Base-by-base conservation (phyloP, 371 early-diverging fungal species). In the Sporodiniella umbellata region DNA sequence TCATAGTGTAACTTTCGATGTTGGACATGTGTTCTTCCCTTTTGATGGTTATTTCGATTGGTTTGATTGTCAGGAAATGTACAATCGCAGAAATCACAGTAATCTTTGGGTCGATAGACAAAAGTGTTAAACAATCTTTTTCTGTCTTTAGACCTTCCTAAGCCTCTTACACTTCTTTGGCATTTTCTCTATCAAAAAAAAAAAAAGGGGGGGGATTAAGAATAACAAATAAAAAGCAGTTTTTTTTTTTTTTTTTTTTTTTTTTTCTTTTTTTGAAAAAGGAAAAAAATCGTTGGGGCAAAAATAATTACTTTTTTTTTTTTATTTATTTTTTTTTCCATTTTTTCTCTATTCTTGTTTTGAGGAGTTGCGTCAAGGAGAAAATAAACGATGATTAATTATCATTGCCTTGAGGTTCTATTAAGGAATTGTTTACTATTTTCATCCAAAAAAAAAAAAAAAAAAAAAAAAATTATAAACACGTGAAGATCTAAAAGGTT, bases 41-140 rank as follows among this genome's bases (percentile, higher is more conserved):
- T 48, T 33, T 51, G 62, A 43, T 75, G 76, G 14, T 70, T 69
- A 31, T 63, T 64, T 26, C 76, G 55, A 54, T 75, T 75, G 3
- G 63, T 61, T 38, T 31, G 33, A 56, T 70, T 75, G 42, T 75
- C 72, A 35, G 76, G 76, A 58, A 75, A 75, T 2, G 72, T 63
- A 26, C 76, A 75, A 4, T 72, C 53, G 48, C 76, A 75, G 31
- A 72, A 66, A 38, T 75, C 76, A 28, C 76, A 75, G 42, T 63
- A 69, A 47, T 75, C 74, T 74, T 55, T 37, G 11, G 11, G 31
- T 42, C 12, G 21, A 30, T 7, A 19, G 5, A 19, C 22, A 38
- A 22, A 22, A 8, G n/a, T n/a, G n/a, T n/a, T n/a, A n/a, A n/a
- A n/a, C n/a, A n/a, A n/a, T 23, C 0, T n/a, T 12, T n/a, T 1